These are phyloP conservation scores for Talaromyces sp. DNA, from an alignment of 2,329 filamentous ascomycete genomes.

Conservation along the genomic window DNA sequence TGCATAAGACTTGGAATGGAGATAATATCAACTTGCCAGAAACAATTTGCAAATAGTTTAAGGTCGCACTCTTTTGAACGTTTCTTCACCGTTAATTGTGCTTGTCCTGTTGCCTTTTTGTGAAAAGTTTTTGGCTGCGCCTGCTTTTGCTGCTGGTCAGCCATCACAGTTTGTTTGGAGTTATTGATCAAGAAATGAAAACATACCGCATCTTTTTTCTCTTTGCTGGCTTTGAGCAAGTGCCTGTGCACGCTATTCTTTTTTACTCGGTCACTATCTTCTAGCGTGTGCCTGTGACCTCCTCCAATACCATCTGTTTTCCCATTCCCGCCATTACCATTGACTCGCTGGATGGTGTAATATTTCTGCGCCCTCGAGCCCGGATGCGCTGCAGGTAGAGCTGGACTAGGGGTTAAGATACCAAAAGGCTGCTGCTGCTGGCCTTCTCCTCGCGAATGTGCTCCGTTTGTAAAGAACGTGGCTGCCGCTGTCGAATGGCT, in stretches of 20 bases:
- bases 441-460: conserved; percentile 8
- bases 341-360: conserved; percentile 72
- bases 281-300: conserved; percentile 68
- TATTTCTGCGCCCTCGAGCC: conserved; percentile 51
- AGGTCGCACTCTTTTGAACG: conserved; percentile 66
- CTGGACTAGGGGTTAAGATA: conserved; percentile 36
- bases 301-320: conserved; percentile 65
- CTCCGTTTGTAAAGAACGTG: conserved; percentile 15
- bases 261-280: conserved; percentile 72
- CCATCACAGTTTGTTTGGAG: conserved; percentile 27
- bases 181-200: not conserved
- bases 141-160: conserved; percentile 29
- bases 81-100: conserved; percentile 62
- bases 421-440: conserved; percentile 34
- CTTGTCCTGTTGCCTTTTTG: conserved; percentile 67
- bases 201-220: conserved; percentile 55
- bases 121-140: conserved; percentile 61
- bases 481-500: conserved; percentile 1
- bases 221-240: conserved; percentile 59
- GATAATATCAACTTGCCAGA: conserved; percentile 57
- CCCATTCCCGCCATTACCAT: conserved; percentile 69
- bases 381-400: conserved; percentile 40
- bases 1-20: conserved; percentile 9
- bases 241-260: conserved; percentile 70
- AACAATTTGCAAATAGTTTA: conserved; percentile 77